Evolutionary conservation across 2,329 filamentous ascomycete species (phyloP).

Genomic region (Leptodontidium sp.): DNA sequence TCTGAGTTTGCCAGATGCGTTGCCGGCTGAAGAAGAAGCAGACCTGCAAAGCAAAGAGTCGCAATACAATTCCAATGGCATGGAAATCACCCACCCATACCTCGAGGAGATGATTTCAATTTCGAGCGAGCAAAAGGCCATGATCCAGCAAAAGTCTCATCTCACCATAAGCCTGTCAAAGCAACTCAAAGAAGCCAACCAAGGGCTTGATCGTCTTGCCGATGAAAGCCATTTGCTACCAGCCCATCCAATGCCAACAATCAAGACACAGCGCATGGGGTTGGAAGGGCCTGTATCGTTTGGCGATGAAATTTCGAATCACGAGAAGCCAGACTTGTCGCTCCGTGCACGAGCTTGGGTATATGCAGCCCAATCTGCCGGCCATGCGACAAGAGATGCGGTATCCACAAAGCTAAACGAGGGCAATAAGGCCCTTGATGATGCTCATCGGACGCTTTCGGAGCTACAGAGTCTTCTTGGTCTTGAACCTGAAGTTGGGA

Average conservation of each 20-base stretch:
- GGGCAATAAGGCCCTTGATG: conserved; percentile 63
- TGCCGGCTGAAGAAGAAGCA: conserved; percentile 9
- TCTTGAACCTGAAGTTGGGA: conserved; percentile 10
- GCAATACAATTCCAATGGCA: conserved; percentile 33
- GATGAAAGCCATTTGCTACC: conserved; percentile 70
- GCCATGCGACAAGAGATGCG: conserved; percentile 63
- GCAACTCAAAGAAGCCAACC: conserved; percentile 59
- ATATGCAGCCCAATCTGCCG: conserved; percentile 66
- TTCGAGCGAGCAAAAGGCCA: conserved; percentile 63
- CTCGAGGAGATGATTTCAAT: conserved; percentile 61
- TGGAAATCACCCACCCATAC: conserved; percentile 63
- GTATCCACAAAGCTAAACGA: conserved; percentile 67
- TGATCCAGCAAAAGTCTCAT: conserved; percentile 66
- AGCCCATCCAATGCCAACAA: conserved; percentile 55
- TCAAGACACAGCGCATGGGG: conserved; percentile 34
- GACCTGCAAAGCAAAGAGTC: conserved; percentile 19
- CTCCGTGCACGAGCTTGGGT: conserved; percentile 64
- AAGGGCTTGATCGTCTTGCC: conserved; percentile 61
- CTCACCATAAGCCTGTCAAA: conserved; percentile 58
- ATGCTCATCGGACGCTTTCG: conserved; percentile 58
- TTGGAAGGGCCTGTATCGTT: conserved; percentile 51
- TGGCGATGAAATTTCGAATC: conserved; percentile 52
- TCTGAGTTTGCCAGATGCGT: conserved; percentile 23
- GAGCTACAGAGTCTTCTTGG: conserved; percentile 60
- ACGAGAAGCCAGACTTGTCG: conserved; percentile 52